Evolutionary conservation across 768 basidiomycete species (phyloP).

Genomic region (Podaxis sp.): DNA sequence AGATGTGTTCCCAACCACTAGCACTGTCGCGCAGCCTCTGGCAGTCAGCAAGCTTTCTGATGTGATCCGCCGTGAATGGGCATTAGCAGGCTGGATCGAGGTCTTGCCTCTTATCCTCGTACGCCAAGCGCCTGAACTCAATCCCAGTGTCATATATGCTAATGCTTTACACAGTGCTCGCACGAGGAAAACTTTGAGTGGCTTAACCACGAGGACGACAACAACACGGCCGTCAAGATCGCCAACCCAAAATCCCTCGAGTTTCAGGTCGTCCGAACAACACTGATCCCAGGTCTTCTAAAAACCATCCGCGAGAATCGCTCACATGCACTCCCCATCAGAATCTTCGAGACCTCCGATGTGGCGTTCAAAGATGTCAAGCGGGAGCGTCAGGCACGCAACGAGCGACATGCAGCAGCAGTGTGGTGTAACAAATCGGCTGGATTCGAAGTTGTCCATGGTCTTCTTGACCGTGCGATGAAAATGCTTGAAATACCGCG

Average conservation of each 20-base stretch:
- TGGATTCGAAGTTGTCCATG: conserved; percentile 96
- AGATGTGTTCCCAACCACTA: conserved; percentile 87
- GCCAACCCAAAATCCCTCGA: conserved; percentile 98
- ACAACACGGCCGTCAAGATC: conserved; percentile 80
- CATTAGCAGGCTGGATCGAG: conserved; percentile 94
- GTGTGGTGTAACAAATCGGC: conserved; percentile 97
- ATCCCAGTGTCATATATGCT: neutral
- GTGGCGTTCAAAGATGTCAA: conserved; percentile 84
- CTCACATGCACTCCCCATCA: conserved; percentile 88
- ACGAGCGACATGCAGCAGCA: conserved; percentile 85
- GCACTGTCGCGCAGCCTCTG: conserved; percentile 91
- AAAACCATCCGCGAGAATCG: conserved; percentile 98
- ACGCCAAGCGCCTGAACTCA: neutral
- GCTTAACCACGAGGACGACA: conserved; percentile 85
- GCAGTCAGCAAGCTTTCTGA: conserved; percentile 89
- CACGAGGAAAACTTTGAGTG: conserved; percentile 98
- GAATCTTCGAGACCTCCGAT: conserved; percentile 92
- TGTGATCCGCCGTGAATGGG: conserved; percentile 87
- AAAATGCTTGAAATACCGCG: conserved; percentile 91
- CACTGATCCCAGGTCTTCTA: conserved; percentile 91
- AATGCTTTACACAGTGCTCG: conserved; percentile 66
- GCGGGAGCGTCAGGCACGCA: conserved; percentile 82
- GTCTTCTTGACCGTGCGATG: conserved; percentile 93
- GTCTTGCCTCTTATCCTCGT: conserved; percentile 93
- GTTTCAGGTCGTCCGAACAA: conserved; percentile 97